Percentiles rank a stretch among this genome's conserved stretches.
These are phyloP conservation scores for Candida jianshihensis DNA, from an alignment of 805 yeast genomes.

Conservation along the genomic window DNA sequence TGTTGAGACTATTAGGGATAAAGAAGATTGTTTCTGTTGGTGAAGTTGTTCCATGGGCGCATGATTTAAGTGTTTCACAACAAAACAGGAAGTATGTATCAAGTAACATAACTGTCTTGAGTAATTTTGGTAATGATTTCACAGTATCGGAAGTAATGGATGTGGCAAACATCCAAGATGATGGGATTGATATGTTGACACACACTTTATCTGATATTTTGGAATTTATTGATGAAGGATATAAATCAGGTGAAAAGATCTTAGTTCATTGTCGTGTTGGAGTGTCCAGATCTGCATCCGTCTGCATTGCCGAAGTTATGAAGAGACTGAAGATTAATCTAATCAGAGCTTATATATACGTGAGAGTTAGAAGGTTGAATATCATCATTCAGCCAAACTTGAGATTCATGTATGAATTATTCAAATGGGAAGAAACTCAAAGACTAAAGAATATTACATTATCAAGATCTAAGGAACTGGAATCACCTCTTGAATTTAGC, in stretches of 20 bases:
- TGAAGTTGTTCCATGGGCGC: slow-evolving; percentile 64
- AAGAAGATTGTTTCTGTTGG: slow-evolving; percentile 80
- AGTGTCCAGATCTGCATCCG: slow-evolving; percentile 90
- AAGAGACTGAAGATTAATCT: slow-evolving; percentile 57
- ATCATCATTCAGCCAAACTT: slow-evolving; percentile 92
- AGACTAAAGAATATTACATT: slow-evolving; percentile 4
- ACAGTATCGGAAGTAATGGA: slow-evolving; percentile 32
- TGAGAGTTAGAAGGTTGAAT: slow-evolving; percentile 83
- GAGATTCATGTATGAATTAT: slow-evolving; percentile 83
- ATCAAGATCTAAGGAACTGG: slow-evolving; percentile 1
- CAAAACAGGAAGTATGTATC: slow-evolving; percentile 12
- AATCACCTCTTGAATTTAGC: too few species aligned
- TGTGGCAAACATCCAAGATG: slow-evolving; percentile 76
- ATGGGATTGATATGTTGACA: slow-evolving; percentile 77
- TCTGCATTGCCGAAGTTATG: slow-evolving; percentile 94
- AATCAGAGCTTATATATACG: slow-evolving; percentile 77
- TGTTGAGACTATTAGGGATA: slow-evolving; percentile 62
- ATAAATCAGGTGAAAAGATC: slow-evolving; percentile 38
- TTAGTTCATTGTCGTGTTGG: slow-evolving; percentile 95
- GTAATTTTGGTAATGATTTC: slow-evolving; percentile 7
- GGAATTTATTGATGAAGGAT: slow-evolving; percentile 54
- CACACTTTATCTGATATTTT: slow-evolving; percentile 57
- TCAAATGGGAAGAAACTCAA: slow-evolving; percentile 51
- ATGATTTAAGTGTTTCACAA: slow-evolving; percentile 8
- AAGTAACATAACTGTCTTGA: slow-evolving; percentile 13